Evolutionary conservation across 805 yeast genomes (phyloP), one percentile per base, ranked within the genome.

Genomic region (Zygosaccharomyces bailii): DNA sequence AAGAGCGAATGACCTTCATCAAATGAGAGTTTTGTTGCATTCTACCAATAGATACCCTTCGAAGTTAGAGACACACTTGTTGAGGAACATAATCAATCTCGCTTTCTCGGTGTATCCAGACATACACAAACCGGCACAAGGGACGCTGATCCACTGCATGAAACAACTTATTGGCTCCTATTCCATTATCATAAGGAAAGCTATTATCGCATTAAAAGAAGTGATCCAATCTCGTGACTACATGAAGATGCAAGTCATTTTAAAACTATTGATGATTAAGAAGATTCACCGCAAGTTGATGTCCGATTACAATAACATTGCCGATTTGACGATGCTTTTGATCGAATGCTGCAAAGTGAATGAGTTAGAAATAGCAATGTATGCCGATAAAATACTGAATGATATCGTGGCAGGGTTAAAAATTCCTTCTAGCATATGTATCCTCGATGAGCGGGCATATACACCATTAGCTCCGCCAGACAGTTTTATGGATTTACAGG

Each of bases 11-110:
- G 68, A 81, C 11, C 84, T 80, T 50, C 96, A 90, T 52, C 78
- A 79, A 60, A 81, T 84, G 52, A 76, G 98, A 53, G 77, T 84
- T 19, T 69, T 79, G 1, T 71, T 86, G 29, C 86, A 82, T 54
- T 76, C 88, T 0, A 84, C 91, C 0, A 80, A 85, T 3, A 73
- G 96, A 49, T 68, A 80, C 5, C 86, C 86, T 55, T 76, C 87
- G 0, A 75, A 73, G 5, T 59, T 83, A 7, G 96, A 89, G 50
- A 75, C 71, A 43, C 43, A 69, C 1, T 64, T 93, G 30, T 61
- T 93, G 31, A 72, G 70, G 39, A 95, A 88, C 60, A 69, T 90
- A 6, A 78, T 85, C 10, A 61, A 67, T 9, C 60, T 85, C 17
- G 72, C 90, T 0, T 73, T 84, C 6, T 86, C 96, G 0, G 71